Conservation (phyloP, 345 rosid genomes). For the Nasturtium officinale region DNA sequence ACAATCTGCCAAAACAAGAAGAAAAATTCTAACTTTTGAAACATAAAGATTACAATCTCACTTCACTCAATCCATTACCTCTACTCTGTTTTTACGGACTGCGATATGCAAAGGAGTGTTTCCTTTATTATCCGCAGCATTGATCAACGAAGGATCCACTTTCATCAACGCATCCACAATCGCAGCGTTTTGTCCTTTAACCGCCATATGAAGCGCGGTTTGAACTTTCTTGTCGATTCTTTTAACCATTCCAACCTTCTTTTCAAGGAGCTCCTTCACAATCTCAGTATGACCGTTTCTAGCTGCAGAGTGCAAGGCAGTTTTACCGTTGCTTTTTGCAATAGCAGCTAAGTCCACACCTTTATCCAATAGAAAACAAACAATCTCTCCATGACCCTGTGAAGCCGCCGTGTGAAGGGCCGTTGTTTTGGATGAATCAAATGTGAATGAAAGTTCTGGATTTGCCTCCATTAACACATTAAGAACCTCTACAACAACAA, state of each 20-base stretch:
- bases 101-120: conserved; percentile 87
- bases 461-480: conserved; percentile 64
- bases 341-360: conserved; percentile 60
- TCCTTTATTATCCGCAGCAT: conserved; percentile 74
- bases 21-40: no score
- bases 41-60: no score
- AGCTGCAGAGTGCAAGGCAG: conserved; percentile 82
- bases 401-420: conserved; percentile 83
- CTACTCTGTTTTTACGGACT: conserved; percentile 62
- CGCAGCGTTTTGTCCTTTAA: conserved; percentile 69
- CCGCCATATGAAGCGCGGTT: conserved; percentile 93
- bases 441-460: conserved; percentile 74
- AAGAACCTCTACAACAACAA: conserved; percentile 54
- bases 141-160: conserved; percentile 53
- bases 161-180: conserved; percentile 60
- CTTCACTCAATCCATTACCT: conserved; percentile 49
- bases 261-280: conserved; percentile 61
- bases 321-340: conserved; percentile 75
- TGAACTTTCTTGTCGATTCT: conserved; percentile 82
- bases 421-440: conserved; percentile 72
- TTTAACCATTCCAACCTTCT: conserved; percentile 56
- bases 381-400: conserved; percentile 75
- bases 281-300: conserved; percentile 85
- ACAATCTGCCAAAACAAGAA: conserved; percentile 61
- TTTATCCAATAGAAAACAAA: conserved; percentile 63